These are phyloP conservation scores for Macrophomina pseudophaseolina DNA, from an alignment of 2,329 filamentous ascomycete genomes.

Conservation along the genomic window DNA sequence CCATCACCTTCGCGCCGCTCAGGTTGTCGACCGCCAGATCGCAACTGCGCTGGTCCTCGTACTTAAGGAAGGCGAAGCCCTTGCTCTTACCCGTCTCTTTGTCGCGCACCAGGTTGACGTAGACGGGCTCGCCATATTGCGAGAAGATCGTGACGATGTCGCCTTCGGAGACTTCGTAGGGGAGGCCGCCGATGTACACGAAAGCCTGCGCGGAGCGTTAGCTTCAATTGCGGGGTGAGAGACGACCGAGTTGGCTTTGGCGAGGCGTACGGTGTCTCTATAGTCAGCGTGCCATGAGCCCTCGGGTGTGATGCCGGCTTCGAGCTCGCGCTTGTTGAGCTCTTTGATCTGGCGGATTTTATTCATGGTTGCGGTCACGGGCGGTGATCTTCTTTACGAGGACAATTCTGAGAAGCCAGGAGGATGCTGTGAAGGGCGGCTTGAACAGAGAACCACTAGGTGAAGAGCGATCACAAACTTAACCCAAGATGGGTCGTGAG, in stretches of 20 bases:
- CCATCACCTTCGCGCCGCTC: constrained; percentile 81
- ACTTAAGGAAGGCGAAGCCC: constrained; percentile 96
- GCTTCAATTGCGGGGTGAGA: background rate
- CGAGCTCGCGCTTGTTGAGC: constrained; percentile 93
- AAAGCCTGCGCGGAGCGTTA: constrained; percentile 63
- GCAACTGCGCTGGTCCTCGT: constrained; percentile 95
- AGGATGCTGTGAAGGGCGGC: too few relatives aligned
- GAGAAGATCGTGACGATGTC: constrained; percentile 97
- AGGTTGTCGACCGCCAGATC: constrained; percentile 97
- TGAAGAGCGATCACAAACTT: background rate
- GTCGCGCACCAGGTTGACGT: constrained; percentile 89
- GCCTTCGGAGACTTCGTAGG: constrained; percentile 91
- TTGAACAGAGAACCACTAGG: background rate
- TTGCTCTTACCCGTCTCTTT: constrained; percentile 95
- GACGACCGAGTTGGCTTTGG: background rate
- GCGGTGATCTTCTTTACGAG: background rate
- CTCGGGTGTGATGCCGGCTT: constrained; percentile 81
- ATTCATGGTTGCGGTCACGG: constrained; percentile 70
- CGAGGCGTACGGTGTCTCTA: constrained; percentile 69
- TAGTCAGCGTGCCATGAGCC: constrained; percentile 98
- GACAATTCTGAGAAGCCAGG: background rate
- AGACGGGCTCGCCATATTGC: constrained; percentile 93
- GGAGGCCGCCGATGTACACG: constrained; percentile 92
- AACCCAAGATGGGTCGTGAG: background rate
- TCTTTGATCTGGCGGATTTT: constrained; percentile 89